These are phyloP conservation scores for Rhizodiscina lignyota DNA, from an alignment of 495 filamentous ascomycete genomes.

Conservation along the genomic window DNA sequence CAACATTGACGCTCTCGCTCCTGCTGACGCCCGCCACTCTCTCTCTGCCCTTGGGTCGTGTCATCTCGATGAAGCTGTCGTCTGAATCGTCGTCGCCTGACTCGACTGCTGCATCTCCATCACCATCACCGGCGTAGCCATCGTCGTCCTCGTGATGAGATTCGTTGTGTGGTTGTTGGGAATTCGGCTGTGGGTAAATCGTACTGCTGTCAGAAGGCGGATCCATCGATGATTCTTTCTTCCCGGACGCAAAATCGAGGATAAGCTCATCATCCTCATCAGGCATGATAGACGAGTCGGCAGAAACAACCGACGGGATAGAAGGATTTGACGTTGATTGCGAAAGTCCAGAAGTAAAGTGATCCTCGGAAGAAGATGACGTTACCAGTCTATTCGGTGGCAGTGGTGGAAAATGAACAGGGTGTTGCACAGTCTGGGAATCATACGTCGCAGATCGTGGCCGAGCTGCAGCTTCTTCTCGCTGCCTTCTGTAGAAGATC, in stretches of 20 bases:
- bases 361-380: slow-evolving; percentile 10
- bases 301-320: slow-evolving; percentile 26
- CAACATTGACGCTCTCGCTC: slow-evolving; percentile 14
- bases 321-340: slow-evolving; percentile 27
- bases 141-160: slow-evolving; percentile 28
- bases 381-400: slow-evolving; percentile 3
- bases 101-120: slow-evolving; percentile 17
- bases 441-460: too few relatives aligned
- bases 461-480: too few relatives aligned
- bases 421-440: too few relatives aligned
- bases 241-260: slow-evolving; percentile 5
- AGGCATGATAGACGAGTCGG: slow-evolving; percentile 19
- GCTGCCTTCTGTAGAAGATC: slow-evolving; percentile 4
- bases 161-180: slow-evolving; percentile 10
- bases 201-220: slow-evolving; percentile 4
- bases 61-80: slow-evolving; percentile 12
- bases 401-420: too few relatives aligned
- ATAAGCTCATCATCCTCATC: slow-evolving; percentile 9
- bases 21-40: slow-evolving; percentile 3
- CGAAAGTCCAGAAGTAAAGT: slow-evolving; percentile 22
- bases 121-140: slow-evolving; percentile 27
- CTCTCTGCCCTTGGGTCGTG: slow-evolving; percentile 4
- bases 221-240: slow-evolving; percentile 5
- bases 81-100: slow-evolving; percentile 13
- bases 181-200: slow-evolving; percentile 1